Conservation (phyloP, 2,329 filamentous ascomycete genomes). For the Zymoseptoria brevis region DNA sequence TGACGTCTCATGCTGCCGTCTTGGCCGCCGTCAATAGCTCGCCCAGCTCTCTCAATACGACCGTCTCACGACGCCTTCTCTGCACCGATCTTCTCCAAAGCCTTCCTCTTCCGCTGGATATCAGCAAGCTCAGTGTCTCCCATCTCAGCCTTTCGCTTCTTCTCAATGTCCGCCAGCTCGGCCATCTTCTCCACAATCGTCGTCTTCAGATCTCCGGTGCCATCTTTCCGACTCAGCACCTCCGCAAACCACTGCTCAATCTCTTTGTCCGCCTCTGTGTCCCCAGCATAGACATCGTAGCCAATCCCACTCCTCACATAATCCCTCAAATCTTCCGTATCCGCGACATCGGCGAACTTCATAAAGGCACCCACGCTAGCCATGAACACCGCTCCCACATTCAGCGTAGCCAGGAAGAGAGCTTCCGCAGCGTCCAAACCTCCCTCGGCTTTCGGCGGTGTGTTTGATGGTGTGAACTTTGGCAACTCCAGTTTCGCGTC, state of each 20-base stretch:
- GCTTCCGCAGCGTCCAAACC: conserved; percentile 72
- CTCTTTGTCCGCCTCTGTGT: conserved; percentile 44
- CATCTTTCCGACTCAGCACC: conserved; percentile 42
- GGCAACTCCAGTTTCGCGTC: conserved; percentile 9
- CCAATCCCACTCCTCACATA: conserved; percentile 50
- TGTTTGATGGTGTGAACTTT: conserved; percentile 13
- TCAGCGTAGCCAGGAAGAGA: conserved; percentile 77
- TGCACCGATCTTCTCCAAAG: conserved; percentile 25
- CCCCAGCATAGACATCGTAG: conserved; percentile 51
- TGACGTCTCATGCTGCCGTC: background rate
- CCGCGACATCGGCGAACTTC: conserved; percentile 66
- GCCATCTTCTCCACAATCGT: conserved; percentile 24
- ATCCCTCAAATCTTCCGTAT: conserved; percentile 47
- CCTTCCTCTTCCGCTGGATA: conserved; percentile 16
- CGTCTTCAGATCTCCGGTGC: conserved; percentile 25
- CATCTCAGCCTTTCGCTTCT: conserved; percentile 11
- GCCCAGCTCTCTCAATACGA: background rate
- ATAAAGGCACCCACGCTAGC: conserved; percentile 65
- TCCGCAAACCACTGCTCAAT: conserved; percentile 47
- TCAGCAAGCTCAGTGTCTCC: conserved; percentile 3
- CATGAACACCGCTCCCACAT: conserved; percentile 68
- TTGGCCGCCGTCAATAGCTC: background rate
- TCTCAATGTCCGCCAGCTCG: conserved; percentile 24
- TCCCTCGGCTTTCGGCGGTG: conserved; percentile 36
- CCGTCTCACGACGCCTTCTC: conserved; percentile 2